phyloP scores from a whole-genome alignment of 2,329 filamentous ascomycete species.

The Atkinsonella texensis region DNA sequence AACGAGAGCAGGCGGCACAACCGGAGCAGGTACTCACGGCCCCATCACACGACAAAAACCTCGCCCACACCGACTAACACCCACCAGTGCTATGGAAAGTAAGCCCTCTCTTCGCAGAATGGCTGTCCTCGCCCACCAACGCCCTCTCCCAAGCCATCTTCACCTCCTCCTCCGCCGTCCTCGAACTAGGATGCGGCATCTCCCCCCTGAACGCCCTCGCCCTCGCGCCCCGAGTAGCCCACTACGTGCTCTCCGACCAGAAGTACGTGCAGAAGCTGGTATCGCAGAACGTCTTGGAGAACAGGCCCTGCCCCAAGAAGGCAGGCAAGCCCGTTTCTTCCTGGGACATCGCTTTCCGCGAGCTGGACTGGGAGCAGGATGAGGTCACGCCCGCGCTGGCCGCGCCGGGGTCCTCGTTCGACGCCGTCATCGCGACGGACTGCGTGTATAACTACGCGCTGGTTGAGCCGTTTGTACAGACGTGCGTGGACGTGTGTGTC shows the following conservation, averaged over 20 bases:
- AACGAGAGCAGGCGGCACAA: conserved; percentile 49
- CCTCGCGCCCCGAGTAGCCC: conserved; percentile 46
- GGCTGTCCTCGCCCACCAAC: conserved; percentile 56
- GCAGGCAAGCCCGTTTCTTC: background rate
- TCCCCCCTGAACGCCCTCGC: conserved; percentile 66
- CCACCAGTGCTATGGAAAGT: conserved; percentile 76
- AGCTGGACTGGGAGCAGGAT: conserved; percentile 76
- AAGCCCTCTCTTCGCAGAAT: conserved; percentile 69
- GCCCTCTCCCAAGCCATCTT: conserved; percentile 47
- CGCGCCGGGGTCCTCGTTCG: conserved; percentile 37
- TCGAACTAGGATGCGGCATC: conserved; percentile 85
- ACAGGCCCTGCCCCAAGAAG: conserved; percentile 21
- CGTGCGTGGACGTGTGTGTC: conserved; percentile 62
- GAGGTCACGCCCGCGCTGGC: conserved; percentile 34
- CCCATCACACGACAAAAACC: background rate
- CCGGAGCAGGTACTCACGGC: conserved; percentile 33
- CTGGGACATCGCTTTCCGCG: conserved; percentile 35
- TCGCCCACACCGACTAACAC: background rate
- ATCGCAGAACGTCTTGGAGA: conserved; percentile 62
- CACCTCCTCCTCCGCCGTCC: conserved; percentile 40
- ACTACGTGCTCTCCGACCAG: conserved; percentile 79
- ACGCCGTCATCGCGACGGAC: conserved; percentile 74
- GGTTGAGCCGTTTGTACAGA: conserved; percentile 68
- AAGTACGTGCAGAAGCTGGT: conserved; percentile 68
- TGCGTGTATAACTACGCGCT: conserved; percentile 92